A percentile compares a stretch with the other conserved stretches of the same genome.
Evolutionary conservation across 208 protist species (phyloP).

Genomic region (Leishmania aethiopica): DNA sequence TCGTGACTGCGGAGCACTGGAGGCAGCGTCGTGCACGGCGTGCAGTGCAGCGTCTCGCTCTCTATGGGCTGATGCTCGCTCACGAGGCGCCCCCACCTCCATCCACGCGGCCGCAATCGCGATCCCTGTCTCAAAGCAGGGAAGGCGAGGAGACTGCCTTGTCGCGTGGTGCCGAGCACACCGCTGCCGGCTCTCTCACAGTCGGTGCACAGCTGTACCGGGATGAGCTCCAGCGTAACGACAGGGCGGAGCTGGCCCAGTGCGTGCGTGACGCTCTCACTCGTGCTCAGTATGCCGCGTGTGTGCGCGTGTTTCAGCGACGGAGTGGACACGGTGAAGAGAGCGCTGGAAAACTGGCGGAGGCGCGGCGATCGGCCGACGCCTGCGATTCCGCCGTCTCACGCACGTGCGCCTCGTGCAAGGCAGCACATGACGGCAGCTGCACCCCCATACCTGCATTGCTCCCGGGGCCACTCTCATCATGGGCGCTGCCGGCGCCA

Average conservation of each 20-base stretch:
- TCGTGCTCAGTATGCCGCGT: neutral
- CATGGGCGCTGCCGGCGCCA: neutral
- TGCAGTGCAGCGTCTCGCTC: neutral
- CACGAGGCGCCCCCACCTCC: neutral
- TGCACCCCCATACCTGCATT: neutral
- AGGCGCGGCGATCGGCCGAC: neutral
- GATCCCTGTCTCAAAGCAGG: too few species aligned
- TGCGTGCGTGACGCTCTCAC: slow-evolving; percentile 10
- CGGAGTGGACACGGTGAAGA: neutral
- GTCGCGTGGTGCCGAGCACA: neutral
- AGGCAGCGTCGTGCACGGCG: slow-evolving; percentile 3
- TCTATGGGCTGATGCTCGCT: neutral
- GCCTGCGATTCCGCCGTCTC: neutral
- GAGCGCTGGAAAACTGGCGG: neutral
- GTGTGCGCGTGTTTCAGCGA: neutral
- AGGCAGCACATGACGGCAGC: neutral
- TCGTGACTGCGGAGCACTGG: slow-evolving; percentile 2
- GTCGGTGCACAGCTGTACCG: neutral
- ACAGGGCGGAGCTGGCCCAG: slow-evolving; percentile 2
- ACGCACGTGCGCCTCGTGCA: neutral
- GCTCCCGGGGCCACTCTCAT: neutral
- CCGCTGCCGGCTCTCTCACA: neutral
- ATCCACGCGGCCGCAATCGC: neutral
- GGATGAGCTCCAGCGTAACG: slow-evolving; percentile 2
- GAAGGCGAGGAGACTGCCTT: neutral